Conservation (phyloP, 1,139 yeast genomes). For the Blastobotrys apis region DNA sequence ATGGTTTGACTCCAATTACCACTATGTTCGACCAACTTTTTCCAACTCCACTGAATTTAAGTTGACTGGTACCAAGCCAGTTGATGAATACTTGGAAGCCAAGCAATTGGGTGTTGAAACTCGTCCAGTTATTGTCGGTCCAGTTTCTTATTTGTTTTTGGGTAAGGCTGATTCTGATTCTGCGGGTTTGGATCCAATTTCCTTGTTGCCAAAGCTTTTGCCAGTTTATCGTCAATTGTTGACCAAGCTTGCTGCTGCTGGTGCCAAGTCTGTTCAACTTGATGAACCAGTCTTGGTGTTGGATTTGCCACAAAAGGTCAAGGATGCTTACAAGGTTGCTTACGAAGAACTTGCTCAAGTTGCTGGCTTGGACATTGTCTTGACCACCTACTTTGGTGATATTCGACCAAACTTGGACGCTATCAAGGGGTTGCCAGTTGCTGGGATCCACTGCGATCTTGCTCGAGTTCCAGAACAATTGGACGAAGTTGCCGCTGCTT, state of each 20-base stretch:
- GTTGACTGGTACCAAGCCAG: conserved; percentile 94
- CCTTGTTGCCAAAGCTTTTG: conserved; percentile 78
- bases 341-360: conserved; percentile 64
- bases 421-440: conserved; percentile 82
- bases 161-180: conserved; percentile 99
- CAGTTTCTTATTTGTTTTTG: conserved; percentile 87
- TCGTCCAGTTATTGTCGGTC: conserved; percentile 96
- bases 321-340: conserved; percentile 83
- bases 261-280: conserved; percentile 92
- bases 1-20: conserved; percentile 99
- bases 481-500: conserved; percentile 67
- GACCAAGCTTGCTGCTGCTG: conserved; percentile 83
- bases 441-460: conserved; percentile 95
- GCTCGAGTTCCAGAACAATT: conserved; percentile 96
- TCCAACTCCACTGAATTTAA: conserved; percentile 93
- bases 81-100: conserved; percentile 96
- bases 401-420: conserved; percentile 94
- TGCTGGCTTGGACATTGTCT: conserved; percentile 61
- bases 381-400: conserved; percentile 96
- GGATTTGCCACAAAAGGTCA: conserved; percentile 81
- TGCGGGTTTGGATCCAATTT: conserved; percentile 86
- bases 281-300: conserved; percentile 97
- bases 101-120: conserved; percentile 93
- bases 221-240: conserved; percentile 91
- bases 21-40: conserved; percentile 98